Conservation (phyloP, 371 early-diverging fungal genomes). For the Rhizomucor pusillus region DNA sequence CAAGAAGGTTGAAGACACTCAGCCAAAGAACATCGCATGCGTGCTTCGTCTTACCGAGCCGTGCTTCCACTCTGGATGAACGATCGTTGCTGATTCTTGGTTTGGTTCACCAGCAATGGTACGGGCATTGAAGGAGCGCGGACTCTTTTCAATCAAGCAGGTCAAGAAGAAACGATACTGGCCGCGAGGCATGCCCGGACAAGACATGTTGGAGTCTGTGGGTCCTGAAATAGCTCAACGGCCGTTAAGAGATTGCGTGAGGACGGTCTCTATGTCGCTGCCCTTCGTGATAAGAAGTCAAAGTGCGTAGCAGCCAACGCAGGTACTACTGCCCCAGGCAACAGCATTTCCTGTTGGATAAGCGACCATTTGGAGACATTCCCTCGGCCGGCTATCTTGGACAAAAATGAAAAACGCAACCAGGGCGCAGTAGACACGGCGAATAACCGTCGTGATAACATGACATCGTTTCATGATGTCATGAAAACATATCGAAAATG, state of each 20-base stretch:
- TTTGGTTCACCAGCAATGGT: conserved; percentile 18
- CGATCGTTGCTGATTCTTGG: no score
- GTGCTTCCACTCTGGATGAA: conserved; percentile 7
- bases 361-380: neutral
- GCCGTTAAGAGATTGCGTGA: neutral
- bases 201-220: neutral
- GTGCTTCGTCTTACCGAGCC: conserved; percentile 2
- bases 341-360: neutral
- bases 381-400: neutral
- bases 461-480: neutral
- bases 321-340: neutral
- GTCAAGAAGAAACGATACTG: neutral
- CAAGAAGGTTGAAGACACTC: neutral
- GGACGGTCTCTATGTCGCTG: neutral
- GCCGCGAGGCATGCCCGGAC: neutral
- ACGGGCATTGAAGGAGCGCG: neutral
- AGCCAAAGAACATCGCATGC: neutral
- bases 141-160: neutral
- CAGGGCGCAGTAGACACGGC: neutral
- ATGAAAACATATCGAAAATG: neutral
- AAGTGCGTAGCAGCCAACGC: neutral
- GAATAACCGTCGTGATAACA: no score
- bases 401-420: neutral
- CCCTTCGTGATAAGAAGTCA: neutral
- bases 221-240: neutral